phyloP scores from a whole-genome alignment of 345 rosid species.

The Rhodomyrtus tomentosa region DNA sequence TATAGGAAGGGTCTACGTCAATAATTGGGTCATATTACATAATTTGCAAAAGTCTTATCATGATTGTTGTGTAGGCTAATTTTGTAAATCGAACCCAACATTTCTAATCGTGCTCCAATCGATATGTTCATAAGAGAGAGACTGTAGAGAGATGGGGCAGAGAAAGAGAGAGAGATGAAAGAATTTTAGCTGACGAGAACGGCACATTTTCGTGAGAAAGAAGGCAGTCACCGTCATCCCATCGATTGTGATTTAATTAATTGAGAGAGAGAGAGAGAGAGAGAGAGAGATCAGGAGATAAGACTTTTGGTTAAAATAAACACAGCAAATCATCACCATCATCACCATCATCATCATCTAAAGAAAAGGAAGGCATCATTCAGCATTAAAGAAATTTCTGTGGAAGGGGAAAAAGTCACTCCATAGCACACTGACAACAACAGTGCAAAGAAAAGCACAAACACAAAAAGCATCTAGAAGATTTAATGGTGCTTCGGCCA shows the following conservation, averaged over 20 bases:
- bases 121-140: background rate
- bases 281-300: background rate
- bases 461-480: background rate
- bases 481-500: background rate
- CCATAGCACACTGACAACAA: background rate
- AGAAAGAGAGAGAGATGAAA: background rate
- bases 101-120: background rate
- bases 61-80: background rate
- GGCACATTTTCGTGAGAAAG: background rate
- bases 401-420: background rate
- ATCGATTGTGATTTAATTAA: background rate
- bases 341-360: background rate
- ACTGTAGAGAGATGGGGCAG: background rate
- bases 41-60: background rate
- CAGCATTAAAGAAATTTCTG: background rate
- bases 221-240: background rate
- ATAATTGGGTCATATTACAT: background rate
- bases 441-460: background rate
- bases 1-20: background rate
- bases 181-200: background rate
- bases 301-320: background rate
- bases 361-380: background rate
- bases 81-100: background rate
- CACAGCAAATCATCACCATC: background rate
- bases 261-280: background rate